Evolutionary conservation across 768 basidiomycete species (phyloP), one percentile per base, ranked within the genome.

Genomic region (Rhodosporidiobolus sp.): DNA sequence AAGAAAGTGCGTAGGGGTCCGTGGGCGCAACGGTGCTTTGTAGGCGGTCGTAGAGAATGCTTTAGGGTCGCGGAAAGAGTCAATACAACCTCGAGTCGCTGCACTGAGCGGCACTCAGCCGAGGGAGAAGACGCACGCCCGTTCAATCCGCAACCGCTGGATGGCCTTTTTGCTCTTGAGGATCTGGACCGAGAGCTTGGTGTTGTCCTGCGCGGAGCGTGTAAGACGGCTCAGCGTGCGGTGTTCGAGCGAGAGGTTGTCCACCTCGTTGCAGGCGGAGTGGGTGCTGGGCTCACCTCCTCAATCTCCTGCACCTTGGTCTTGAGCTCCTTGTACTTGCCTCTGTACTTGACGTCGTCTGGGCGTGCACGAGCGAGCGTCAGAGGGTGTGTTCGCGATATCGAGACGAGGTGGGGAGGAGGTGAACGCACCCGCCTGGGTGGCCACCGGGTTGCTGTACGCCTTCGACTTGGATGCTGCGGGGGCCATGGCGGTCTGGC

Each of bases 131-230:
- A 70, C 73, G 55, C 19, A 74, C 74, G 75, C 64, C 28, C 75
- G 70, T 34, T 76, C 70, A 28, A 76, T 59, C 34, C 75, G 70
- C 26, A 76, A 28, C 20, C 75, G 67, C 58, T 76, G 75, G 61
- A 76, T 76, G 30, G 70, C 67, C 53, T 76, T 76, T 48, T 76
- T 76, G 65, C 75, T 76, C 68, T 72, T 72, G 24, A 76, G 48
- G 43, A 76, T 69, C 60, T 67, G 46, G 17, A 76, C 60, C 12
- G 67, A 65, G 0, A 76, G 71, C 61, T 76, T 76, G 1, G 67
- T 73, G 65, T 76, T 76, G 75, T 76, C 75, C 70, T 75, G n/a
- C 4, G 12, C n/a, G 53, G 28, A 35, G 5, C 32, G 55, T 28
- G 52, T 26, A 28, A 24, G 52, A 52, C 20, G 26, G 10, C 4